These are phyloP conservation scores for Malassezia japonica DNA, from an alignment of 1,284 basidiomycete genomes.

Conservation along the genomic window DNA sequence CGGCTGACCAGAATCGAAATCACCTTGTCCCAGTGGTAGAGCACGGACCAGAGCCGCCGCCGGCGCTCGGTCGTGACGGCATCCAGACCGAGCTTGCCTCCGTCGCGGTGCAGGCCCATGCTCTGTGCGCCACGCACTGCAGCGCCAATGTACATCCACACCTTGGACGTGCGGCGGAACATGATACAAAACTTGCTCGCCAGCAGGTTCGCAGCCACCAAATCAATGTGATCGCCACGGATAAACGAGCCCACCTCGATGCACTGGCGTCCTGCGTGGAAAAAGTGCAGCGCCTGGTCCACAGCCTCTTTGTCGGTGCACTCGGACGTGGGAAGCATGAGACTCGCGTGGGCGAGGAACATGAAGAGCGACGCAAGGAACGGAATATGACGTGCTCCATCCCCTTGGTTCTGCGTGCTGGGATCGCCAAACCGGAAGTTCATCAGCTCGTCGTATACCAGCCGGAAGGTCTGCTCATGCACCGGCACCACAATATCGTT, in stretches of 20 bases:
- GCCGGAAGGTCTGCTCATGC: constrained; percentile 72
- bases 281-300: constrained; percentile 29
- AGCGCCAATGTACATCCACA: constrained; percentile 87
- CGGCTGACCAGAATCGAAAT: constrained; percentile 75
- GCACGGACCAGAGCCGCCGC: constrained; percentile 80
- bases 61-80: constrained; percentile 75
- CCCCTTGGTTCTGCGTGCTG: constrained; percentile 41
- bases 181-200: constrained; percentile 80
- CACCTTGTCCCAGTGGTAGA: constrained; percentile 84
- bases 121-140: constrained; percentile 88
- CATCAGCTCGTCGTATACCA: constrained; percentile 69
- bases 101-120: constrained; percentile 82
- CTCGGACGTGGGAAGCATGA: constrained; percentile 68
- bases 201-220: constrained; percentile 37
- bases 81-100: constrained; percentile 56
- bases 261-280: constrained; percentile 58
- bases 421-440: constrained; percentile 45
- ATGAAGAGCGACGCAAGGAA: constrained; percentile 85
- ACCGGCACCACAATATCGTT: constrained; percentile 92
- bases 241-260: constrained; percentile 37
- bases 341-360: constrained; percentile 77
- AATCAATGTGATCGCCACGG: constrained; percentile 41
- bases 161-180: constrained; percentile 77
- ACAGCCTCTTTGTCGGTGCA: constrained; percentile 30
- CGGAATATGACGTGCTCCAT: constrained; percentile 65